Base-by-base conservation (phyloP, 106 monocot species). In the Acorus calamus region DNA sequence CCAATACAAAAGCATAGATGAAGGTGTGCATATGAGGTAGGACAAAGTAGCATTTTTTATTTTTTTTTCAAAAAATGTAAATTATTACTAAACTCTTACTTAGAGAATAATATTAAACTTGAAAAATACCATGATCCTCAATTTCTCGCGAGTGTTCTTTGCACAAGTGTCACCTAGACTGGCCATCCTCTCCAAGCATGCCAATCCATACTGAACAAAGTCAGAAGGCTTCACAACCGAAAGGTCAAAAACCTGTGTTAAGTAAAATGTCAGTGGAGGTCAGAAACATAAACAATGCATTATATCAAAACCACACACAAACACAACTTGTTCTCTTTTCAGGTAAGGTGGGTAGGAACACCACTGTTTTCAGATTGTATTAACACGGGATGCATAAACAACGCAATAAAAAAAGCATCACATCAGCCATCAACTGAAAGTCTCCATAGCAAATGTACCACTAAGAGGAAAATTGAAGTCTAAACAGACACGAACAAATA, bases 191-290 rank as follows among this genome's bases (percentile, higher is more conserved):
- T 92, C 91, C 65, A 92, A 62, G 50, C 73, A 83, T 14, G 66
- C 76, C 73, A 92, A 66, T 47, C 71, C 84, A 69, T 81, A 84
- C 13, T 73, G 71, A 61, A 87, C 77, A 75, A 92, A 92, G n/a
- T 79, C 78, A 7, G 74, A 74, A 62, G 91, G 91, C 50, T 92
- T 87, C 65, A 84, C 84, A 11, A 42, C 8, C 11, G 83, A 84
- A 70, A 92, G 83, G 74, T 92, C 91, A 72, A 86, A 72, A 42
- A 92, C 91, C 86, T 96, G 83, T 54, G 77, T 54, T 6, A 6
- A 11, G 8, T 11, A 3, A 52, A 8, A 65, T 52, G 4, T 42
- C 14, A 28, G 28, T 14, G 8, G 42, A 42, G 28, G 7, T 9
- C 42, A 11, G n/a, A 42, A 42, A 42, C 8, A 44, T 50, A 14